These are phyloP conservation scores for Colletotrichum sp. DNA, from an alignment of 2,329 filamentous ascomycete species.

Conservation along the genomic window DNA sequence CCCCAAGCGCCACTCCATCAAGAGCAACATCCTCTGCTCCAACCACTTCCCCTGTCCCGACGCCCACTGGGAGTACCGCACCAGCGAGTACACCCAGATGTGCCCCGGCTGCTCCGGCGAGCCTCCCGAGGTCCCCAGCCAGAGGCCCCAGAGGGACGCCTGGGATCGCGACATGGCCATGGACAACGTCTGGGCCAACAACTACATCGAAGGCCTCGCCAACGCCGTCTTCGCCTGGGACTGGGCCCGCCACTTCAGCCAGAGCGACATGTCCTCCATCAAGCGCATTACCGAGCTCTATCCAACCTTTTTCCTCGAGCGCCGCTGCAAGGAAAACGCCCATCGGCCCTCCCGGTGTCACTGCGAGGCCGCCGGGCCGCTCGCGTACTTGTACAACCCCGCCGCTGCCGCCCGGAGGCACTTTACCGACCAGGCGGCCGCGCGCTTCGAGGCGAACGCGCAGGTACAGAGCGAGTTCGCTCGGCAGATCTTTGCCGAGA, in stretches of 20 bases:
- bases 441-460: neutral
- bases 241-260: neutral
- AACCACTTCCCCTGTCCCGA: constrained; percentile 6
- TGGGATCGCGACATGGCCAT: constrained; percentile 4
- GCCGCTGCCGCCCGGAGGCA: constrained; percentile 6
- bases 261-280: neutral
- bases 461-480: neutral
- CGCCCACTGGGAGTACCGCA: constrained; percentile 6
- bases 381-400: constrained; percentile 16
- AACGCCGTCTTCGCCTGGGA: neutral
- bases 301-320: constrained; percentile 8
- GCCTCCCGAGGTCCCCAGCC: constrained; percentile 6
- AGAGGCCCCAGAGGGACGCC: neutral
- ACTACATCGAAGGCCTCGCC: neutral
- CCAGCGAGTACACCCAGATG: constrained; percentile 7
- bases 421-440: neutral
- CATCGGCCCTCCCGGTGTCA: constrained; percentile 3
- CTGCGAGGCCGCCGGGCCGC: constrained; percentile 16
- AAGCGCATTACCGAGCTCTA: neutral
- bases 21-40: constrained; percentile 16
- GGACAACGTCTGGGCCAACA: constrained; percentile 6
- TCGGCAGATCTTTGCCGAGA: neutral
- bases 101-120: constrained; percentile 18
- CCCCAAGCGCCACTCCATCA: neutral
- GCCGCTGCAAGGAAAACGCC: constrained; percentile 16